Evolutionary conservation across 2,329 filamentous ascomycete species (phyloP), one percentile per base, ranked within the genome.

Genomic region (Hypoxylon sp.): DNA sequence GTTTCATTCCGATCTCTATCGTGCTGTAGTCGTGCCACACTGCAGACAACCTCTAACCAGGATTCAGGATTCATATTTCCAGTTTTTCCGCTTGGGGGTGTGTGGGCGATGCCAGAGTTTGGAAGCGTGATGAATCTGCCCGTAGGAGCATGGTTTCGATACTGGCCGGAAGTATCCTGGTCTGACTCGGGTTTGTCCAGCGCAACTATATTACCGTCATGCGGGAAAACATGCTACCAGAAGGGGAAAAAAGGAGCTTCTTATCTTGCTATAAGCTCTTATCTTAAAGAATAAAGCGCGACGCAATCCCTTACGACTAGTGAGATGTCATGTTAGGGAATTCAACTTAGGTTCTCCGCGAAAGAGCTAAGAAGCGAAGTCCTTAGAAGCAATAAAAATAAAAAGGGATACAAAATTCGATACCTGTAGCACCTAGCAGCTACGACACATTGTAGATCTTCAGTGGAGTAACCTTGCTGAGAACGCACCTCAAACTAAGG

Each of bases 41-140:
- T 49, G 17, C 23, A 49, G 50, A 45, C n/a, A 59, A 62, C 48
- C 46, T 68, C 25, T 59, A 56, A 23, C 52, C 17, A 56, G 53
- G 43, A 41, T 62, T 63, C 17, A 56, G 53, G 43, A 41, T 62
- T 63, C 19, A 32, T 11, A 53, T 49, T 28, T 51, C 28, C 52
- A 52, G 19, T 48, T 51, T 60, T 17, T 36, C 34, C 43, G 23
- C 60, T 21, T 64, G 28, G 28, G 55, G 3, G 34, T 32, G 21
- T 43, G 38, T 55, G 9, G 21, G n/a, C 0, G 9, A 21, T 17
- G 19, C 38, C 46, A 21, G 32, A n/a, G 13, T 34, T 34, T 14
- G 10, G 6, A 28, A 14, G 10, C 25, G 30, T 30, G 53, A 11
- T 9, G 10, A 25, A 11, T 21, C 23, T n/a, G 34, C 9, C 23